These are phyloP conservation scores for Umbelopsis vinacea DNA, from an alignment of 192 early-diverging fungal species.

Conservation along the genomic window DNA sequence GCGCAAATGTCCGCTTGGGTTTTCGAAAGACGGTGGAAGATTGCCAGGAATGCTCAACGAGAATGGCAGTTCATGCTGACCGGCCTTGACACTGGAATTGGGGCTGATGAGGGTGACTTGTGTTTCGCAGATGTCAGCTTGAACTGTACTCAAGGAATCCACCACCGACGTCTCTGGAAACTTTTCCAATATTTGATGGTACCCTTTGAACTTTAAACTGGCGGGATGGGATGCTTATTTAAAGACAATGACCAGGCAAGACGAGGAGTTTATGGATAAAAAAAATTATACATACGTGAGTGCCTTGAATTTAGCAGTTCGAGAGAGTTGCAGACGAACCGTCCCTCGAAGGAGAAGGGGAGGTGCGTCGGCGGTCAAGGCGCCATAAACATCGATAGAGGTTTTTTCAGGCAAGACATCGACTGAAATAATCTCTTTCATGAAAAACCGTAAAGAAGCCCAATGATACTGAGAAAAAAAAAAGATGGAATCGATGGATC, in stretches of 20 bases:
- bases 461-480: no score
- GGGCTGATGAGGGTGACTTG: background rate
- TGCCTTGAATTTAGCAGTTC: conserved; percentile 14
- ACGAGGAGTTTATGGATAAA: no score
- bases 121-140: conserved; percentile 10
- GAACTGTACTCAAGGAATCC: background rate
- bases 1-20: conserved; percentile 11
- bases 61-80: conserved; percentile 7
- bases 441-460: background rate
- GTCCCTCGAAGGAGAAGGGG: conserved; percentile 2
- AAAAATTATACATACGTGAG: background rate
- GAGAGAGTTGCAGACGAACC: background rate
- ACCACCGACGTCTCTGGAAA: conserved; percentile 8
- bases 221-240: background rate
- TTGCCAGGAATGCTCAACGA: conserved; percentile 7
- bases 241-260: background rate
- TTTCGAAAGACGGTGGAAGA: conserved; percentile 12
- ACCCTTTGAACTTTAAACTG: conserved; percentile 15
- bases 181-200: conserved; percentile 11
- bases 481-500: no score
- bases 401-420: conserved; percentile 7
- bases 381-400: conserved; percentile 14
- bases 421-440: conserved; percentile 6
- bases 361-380: background rate
- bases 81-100: background rate